Evolutionary conservation across 2,329 filamentous ascomycete species (phyloP), one percentile per base, ranked within the genome.

Genomic region (Rhytidhysteron rufulum): DNA sequence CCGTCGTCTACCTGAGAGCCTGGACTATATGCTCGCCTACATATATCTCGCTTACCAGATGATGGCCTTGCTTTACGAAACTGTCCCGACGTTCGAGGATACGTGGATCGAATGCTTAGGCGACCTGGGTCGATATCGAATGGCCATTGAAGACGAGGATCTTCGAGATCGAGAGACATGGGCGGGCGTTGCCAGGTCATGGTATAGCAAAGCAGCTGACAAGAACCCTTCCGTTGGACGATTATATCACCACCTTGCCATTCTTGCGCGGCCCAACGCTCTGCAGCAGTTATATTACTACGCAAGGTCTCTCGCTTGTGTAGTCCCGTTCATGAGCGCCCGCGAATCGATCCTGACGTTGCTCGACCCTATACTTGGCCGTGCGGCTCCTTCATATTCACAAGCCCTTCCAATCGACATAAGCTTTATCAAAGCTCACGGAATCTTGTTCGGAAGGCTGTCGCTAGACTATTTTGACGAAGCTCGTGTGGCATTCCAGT

Each of bases 41-140:
- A 88, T 97, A 1, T 94, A 94, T 47, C 66, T 91, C 13, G 85
- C 89, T 0, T 97, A 96, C 49, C 85, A 85, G 2, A 94, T 95
- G 80, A 88, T 96, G 78, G 85, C 87, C 0, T 65, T 96, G 0
- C 66, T 96, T 0, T 86, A 89, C 43, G 91, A 97, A 54, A 95
- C 87, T 0, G 87, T 95, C 0, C 82, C 86, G 0, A 74, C 78
- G 0, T 96, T 95, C 49, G 79, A 86, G 38, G 86, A 93, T 42
- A 95, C 87, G 0, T 97, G 91, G 91, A 87, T 95, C 7, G 91
- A 96, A 50, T 96, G 90, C 39, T 69, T 97, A 0, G 91, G 91
- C 0, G 90, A 97, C 56, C 66, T 97, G 0, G 85, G 84, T 0
- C 74, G 90, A 16, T 96, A 94, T 53, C 74, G 84, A 1, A 96